Conservation (phyloP, 768 basidiomycete species). For the Termitomyces sp. region DNA sequence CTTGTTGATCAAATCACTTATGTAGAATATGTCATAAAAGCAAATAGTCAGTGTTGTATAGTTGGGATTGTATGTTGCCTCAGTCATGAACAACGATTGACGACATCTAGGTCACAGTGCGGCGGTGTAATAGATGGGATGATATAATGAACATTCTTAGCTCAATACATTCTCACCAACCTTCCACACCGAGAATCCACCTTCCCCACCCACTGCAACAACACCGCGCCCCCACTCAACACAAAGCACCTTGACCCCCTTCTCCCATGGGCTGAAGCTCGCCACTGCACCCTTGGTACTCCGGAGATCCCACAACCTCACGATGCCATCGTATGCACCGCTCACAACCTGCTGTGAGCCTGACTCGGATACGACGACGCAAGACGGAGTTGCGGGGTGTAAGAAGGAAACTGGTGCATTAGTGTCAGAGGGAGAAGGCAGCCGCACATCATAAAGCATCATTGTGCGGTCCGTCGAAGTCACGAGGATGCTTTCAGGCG, state of each 20-base stretch:
- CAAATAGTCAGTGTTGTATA: no score
- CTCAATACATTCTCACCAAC: slow-evolving; percentile 19
- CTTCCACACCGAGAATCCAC: slow-evolving; percentile 64
- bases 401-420: slow-evolving; percentile 40
- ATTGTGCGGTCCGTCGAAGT: slow-evolving; percentile 76
- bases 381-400: slow-evolving; percentile 69
- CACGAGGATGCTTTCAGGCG: slow-evolving; percentile 41
- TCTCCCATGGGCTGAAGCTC: slow-evolving; percentile 60
- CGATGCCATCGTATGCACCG: slow-evolving; percentile 77
- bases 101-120: no score
- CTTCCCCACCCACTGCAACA: slow-evolving; percentile 60
- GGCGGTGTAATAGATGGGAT: no score
- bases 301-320: slow-evolving; percentile 75
- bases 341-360: slow-evolving; percentile 55
- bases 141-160: not conserved
- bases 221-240: slow-evolving; percentile 58
- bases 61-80: no score
- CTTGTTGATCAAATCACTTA: no score
- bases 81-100: no score
- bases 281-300: slow-evolving; percentile 64
- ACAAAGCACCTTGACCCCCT: slow-evolving; percentile 52
- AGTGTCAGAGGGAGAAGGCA: slow-evolving; percentile 23
- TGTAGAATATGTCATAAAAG: no score
- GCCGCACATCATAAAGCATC: slow-evolving; percentile 66
- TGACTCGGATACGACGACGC: slow-evolving; percentile 32